Evolutionary conservation across 2,329 filamentous ascomycete species (phyloP).

Genomic region (Diplodia seriata): DNA sequence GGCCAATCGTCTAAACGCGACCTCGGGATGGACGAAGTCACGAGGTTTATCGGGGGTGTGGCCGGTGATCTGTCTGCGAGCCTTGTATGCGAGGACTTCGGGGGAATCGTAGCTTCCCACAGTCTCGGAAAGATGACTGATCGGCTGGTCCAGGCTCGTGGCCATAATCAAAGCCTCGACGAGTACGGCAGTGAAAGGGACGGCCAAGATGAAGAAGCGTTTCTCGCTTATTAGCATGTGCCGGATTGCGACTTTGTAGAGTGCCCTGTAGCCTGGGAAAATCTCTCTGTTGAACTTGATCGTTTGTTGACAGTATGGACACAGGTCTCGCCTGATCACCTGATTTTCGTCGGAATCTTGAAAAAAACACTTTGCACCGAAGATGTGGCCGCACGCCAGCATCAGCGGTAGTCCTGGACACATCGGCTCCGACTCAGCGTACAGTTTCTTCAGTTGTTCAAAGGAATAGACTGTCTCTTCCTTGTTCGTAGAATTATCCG

Average conservation of each 20-base stretch:
- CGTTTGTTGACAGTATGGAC: neutral
- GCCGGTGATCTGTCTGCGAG: neutral
- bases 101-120: too few relatives aligned
- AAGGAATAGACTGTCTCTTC: neutral
- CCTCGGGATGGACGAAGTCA: neutral
- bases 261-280: neutral
- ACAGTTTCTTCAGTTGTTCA: neutral
- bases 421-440: neutral
- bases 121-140: too few relatives aligned
- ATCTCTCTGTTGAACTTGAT: neutral
- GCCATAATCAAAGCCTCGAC: neutral
- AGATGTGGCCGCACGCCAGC: neutral
- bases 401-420: neutral
- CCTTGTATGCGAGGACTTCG: neutral
- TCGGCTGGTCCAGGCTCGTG: too few relatives aligned
- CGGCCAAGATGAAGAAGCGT: neutral
- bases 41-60: accelerated
- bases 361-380: neutral
- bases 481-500: too few relatives aligned
- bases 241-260: neutral
- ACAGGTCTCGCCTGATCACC: neutral
- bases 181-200: neutral
- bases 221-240: neutral
- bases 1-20: neutral
- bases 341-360: too few relatives aligned